Conservation (phyloP, 148 eudicot species). For the Rheum nobile region DNA sequence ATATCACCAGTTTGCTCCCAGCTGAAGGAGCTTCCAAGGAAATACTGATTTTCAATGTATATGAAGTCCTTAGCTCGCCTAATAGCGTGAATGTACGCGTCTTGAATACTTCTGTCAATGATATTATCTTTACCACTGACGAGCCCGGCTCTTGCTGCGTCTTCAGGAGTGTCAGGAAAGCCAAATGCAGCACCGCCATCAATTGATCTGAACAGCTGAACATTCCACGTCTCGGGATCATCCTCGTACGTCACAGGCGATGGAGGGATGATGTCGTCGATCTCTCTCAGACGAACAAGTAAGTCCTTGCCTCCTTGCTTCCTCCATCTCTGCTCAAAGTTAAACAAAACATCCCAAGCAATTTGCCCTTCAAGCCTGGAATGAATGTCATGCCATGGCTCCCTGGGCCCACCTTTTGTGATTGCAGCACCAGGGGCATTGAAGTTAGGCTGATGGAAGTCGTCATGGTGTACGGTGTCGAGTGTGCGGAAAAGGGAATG, state of each 20-base stretch:
- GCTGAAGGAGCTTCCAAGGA: constrained; percentile 38
- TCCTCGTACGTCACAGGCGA: constrained; percentile 30
- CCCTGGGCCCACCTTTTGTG: constrained; percentile 47
- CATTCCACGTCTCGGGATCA: constrained; percentile 39
- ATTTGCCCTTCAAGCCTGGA: constrained; percentile 36
- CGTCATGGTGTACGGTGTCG: constrained; percentile 27
- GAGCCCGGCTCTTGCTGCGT: constrained; percentile 32
- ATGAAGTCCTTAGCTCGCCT: constrained; percentile 41
- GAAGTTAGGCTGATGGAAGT: constrained; percentile 46
- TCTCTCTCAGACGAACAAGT: constrained; percentile 23
- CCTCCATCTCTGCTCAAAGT: constrained; percentile 52
- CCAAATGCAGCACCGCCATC: constrained; percentile 48
- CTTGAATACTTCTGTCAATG: constrained; percentile 47
- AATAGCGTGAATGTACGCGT: constrained; percentile 41
- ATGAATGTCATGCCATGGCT: constrained; percentile 58
- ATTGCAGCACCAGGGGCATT: constrained; percentile 15
- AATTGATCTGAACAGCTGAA: constrained; percentile 41
- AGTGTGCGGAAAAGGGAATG: constrained; percentile 44
- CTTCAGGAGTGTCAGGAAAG: constrained; percentile 43
- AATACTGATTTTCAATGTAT: constrained; percentile 47
- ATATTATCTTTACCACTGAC: constrained; percentile 38
- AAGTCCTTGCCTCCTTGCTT: constrained; percentile 32
- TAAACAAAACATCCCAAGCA: constrained; percentile 46
- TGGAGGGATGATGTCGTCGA: constrained; percentile 29
- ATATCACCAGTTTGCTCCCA: constrained; percentile 26